Conservation (phyloP, 1,284 basidiomycete species). For the Ustilago cynodontis region DNA sequence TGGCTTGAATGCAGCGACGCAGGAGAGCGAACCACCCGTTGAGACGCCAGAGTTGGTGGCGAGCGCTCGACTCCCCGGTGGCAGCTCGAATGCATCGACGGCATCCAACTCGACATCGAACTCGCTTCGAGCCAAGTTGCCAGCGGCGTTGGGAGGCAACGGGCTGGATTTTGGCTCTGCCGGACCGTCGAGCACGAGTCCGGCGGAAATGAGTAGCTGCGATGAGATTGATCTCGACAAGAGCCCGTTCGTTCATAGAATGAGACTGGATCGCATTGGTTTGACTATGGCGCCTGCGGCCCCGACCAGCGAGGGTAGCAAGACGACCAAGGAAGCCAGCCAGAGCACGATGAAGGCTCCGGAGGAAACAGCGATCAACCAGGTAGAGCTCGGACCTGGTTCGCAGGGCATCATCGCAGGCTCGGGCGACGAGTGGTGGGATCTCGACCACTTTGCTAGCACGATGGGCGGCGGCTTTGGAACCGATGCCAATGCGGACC, state of each 20-base stretch:
- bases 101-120: conserved; percentile 47
- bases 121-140: conserved; percentile 46
- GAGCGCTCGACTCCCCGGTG: conserved; percentile 42
- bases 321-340: conserved; percentile 15
- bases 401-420: conserved; percentile 42
- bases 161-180: conserved; percentile 61
- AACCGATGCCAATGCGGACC: conserved; percentile 43
- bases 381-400: conserved; percentile 55
- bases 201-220: conserved; percentile 58
- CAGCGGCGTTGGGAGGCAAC: conserved; percentile 33
- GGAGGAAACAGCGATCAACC: conserved; percentile 44
- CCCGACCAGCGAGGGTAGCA: conserved; percentile 18
- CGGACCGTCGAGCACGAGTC: conserved; percentile 59
- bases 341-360: conserved; percentile 29
- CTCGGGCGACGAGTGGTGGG: conserved; percentile 56
- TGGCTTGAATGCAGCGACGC: conserved; percentile 43
- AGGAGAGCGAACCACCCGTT: conserved; percentile 49
- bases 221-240: conserved; percentile 55
- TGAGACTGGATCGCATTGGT: conserved; percentile 50
- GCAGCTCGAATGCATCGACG: conserved; percentile 47
- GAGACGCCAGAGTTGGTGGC: conserved; percentile 58
- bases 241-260: conserved; percentile 49
- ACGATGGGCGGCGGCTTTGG: conserved; percentile 39
- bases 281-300: conserved; percentile 42
- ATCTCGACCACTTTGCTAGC: conserved; percentile 52